Evolutionary conservation across 2,329 filamentous ascomycete species (phyloP).

Genomic region (Aspergillus puulaauensis): DNA sequence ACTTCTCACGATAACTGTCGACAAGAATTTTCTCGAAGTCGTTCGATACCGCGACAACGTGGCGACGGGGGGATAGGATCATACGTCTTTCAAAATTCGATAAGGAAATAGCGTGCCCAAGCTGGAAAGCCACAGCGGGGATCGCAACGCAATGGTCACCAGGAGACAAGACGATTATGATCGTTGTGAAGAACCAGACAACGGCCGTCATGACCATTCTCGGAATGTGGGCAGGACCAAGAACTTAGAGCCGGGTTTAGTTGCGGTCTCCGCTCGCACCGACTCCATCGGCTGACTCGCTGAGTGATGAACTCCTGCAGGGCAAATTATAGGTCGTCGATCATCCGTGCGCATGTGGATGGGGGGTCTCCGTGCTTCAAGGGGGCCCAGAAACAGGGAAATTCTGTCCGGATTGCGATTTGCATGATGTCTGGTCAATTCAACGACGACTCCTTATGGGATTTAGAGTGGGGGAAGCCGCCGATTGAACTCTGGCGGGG

Average conservation of each 20-base stretch:
- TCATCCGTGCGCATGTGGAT: conserved; percentile 10
- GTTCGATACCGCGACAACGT: background rate
- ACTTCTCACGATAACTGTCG: background rate
- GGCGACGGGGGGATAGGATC: background rate
- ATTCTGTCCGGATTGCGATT: background rate
- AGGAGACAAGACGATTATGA: background rate
- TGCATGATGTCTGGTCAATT: conserved; percentile 2
- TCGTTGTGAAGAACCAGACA: conserved; percentile 1
- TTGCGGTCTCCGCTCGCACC: background rate
- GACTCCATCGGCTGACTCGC: background rate
- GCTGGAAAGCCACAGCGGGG: background rate
- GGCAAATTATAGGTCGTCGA: conserved; percentile 14
- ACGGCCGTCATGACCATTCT: conserved; percentile 12
- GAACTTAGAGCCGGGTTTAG: background rate
- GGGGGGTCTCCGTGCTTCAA: background rate
- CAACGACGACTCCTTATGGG: background rate
- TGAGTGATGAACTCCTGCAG: conserved; percentile 12
- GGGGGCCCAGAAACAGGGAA: conserved; percentile 1
- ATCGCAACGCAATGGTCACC: background rate
- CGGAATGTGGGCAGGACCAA: conserved; percentile 6
- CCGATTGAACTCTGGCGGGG: background rate
- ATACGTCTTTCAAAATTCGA: background rate
- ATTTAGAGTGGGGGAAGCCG: background rate
- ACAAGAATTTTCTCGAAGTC: background rate
- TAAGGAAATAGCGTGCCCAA: background rate